Conservation (phyloP, 73 alveolate genomes). For the Strombidium stylifer region DNA sequence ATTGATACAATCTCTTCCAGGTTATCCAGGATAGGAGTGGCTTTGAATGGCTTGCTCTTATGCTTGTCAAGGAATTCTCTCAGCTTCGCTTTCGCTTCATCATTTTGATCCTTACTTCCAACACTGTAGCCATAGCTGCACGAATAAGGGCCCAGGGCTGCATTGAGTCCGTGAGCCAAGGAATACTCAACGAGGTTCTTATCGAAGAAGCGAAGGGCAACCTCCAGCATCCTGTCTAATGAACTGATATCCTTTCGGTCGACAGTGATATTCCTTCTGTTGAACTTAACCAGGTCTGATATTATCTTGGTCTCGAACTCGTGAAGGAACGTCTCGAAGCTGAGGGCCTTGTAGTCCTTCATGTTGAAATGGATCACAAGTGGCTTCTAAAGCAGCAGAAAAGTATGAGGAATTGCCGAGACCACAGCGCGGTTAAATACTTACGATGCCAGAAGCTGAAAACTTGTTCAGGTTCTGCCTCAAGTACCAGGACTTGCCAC, state of each 20-base stretch:
- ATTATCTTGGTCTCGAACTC: constrained; percentile 39
- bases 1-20: constrained; percentile 6
- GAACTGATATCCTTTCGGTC: background rate
- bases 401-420: too few species aligned
- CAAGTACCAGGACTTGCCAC: constrained; percentile 63
- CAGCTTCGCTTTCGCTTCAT: background rate
- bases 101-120: background rate
- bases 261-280: background rate
- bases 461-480: constrained; percentile 41
- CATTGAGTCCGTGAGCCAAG: constrained; percentile 16
- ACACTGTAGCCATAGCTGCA: constrained; percentile 35
- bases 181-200: constrained; percentile 32
- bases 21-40: constrained; percentile 32
- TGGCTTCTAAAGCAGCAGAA: constrained; percentile 16
- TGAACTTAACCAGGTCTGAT: constrained; percentile 9
- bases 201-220: constrained; percentile 35
- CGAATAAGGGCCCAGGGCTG: background rate
- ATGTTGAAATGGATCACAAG: constrained; percentile 29
- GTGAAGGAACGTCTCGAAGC: constrained; percentile 52
- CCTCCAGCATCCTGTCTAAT: constrained; percentile 12
- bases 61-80: constrained; percentile 13
- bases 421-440: too few species aligned
- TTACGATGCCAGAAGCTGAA: background rate
- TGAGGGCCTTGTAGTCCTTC: background rate
- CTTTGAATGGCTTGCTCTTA: constrained; percentile 21